A percentile compares a stretch with the other conserved stretches of the same genome.
Evolutionary conservation across 225 moss, liverwort and hornwort species (phyloP).

Genomic region (Bryoerythrophyllum caledonicum): DNA sequence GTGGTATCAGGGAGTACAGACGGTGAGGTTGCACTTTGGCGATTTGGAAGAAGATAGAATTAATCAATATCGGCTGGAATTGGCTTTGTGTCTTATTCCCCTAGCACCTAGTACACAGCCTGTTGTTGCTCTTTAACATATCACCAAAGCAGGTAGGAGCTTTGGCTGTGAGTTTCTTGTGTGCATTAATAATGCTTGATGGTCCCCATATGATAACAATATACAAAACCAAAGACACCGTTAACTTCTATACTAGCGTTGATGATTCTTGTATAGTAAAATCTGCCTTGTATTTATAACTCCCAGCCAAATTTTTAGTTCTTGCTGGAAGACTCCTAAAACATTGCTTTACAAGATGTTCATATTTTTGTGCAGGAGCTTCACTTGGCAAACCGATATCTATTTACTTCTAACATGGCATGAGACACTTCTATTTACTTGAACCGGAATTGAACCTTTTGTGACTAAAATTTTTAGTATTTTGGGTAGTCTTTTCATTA

Average conservation of each 20-base stretch:
- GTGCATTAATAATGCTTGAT: background rate
- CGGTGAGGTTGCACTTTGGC: slow-evolving; percentile 37
- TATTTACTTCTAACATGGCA: too few relatives aligned
- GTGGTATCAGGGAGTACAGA: slow-evolving; percentile 43
- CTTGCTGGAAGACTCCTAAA: background rate
- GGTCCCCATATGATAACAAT: background rate
- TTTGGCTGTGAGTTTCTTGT: background rate
- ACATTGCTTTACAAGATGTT: too few relatives aligned
- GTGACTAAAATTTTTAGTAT: too few relatives aligned
- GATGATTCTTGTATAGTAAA: background rate
- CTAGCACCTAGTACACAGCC: too few relatives aligned
- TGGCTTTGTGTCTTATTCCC: background rate
- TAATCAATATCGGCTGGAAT: background rate
- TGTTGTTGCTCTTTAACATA: background rate
- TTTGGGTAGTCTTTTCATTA: too few relatives aligned
- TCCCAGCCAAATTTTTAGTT: background rate
- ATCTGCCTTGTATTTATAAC: background rate
- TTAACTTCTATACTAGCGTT: background rate
- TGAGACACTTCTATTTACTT: too few relatives aligned
- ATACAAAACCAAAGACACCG: background rate
- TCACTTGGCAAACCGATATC: too few relatives aligned
- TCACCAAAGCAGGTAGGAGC: background rate
- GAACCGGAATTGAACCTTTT: too few relatives aligned
- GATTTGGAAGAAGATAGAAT: slow-evolving; percentile 3
- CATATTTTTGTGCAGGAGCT: too few relatives aligned